Evolutionary conservation across 768 basidiomycete species (phyloP), one percentile per base, ranked within the genome.

Genomic region (Antrodiella citrinella): DNA sequence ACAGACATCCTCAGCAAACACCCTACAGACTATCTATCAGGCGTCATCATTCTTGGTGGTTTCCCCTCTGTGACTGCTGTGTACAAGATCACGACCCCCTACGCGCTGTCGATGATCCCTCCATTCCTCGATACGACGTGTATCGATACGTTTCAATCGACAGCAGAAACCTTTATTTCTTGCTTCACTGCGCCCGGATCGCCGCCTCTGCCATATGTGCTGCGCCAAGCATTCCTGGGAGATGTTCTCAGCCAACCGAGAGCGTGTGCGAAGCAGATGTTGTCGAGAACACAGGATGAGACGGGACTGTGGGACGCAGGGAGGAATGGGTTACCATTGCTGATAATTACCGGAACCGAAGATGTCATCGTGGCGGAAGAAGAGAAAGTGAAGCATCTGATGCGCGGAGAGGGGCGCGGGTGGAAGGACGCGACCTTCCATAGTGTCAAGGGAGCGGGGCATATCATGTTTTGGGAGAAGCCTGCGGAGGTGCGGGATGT

Each of bases 321-420:
- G 18, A 22, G 10, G 18, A 22, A 10, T 22, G 42, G 42, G 4
- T 53, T 66, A 19, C 67, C 66, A 1, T 44, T 67, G 26, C 49
- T 67, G 7, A 11, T 65, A 18, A 47, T 68, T 3, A 54, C 54
- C 19, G 67, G 62, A 3, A 55, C 55, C 10, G 44, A 39, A 11
- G 68, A 70, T 48, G 47, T 48, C 15, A 7, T 35, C 7, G 30
- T 35, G 7, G 30, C 7, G 7, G 30, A 15, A 7, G 30, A 7
- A 15, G 30, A 7, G 15, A 7, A 7, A 35, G 30, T 15, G 7
- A 35, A 35, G 30, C 7, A 7, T 7, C 30, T 35, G 30, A 7
- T 7, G 30, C 15, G 7, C 7, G 30, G 15, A 15, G 7, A 15
- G 30, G 7, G 15, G 30, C 15, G 7, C 7, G 30, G 15, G 30